Base-by-base conservation (phyloP, 495 filamentous ascomycete genomes). In the Penicillium waksmanii region DNA sequence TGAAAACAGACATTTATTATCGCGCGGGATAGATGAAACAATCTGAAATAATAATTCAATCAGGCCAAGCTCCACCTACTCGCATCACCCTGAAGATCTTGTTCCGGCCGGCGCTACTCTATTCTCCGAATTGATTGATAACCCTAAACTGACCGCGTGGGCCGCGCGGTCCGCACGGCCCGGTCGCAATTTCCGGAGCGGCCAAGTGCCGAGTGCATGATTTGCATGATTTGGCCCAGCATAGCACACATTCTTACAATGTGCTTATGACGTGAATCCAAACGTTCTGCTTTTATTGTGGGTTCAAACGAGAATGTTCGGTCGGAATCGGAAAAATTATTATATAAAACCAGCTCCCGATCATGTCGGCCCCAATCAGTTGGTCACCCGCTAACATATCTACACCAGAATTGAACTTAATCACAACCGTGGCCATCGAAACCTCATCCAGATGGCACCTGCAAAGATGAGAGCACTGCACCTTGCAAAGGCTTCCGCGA, bases 381-480 rank as follows among this genome's bases (percentile, higher is more conserved):
- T 31, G 27, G 8, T 8, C 27, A 9, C 8, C 27, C n/a, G n/a
- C n/a, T 31, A 31, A 9, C 27, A 31, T 31, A 3, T 31, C 27
- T 31, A 6, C 27, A 31, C 6, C 27, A 31, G 27, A 31, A 3
- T 2, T 23, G 23, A 23, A 31, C 8, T 31, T 31, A 31, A 31
- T 31, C 27, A 31, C 5, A 31, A 31, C 3, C 27, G 8, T 5
- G 27, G 5, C 27, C 27, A 31, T 31, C 8, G 27, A n/a, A 38
- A 52, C 31, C 17, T 44, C 42, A 44, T 44, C 42, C 7, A 44
- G 42, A 44, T 44, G n/a, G n/a, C 5, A 19, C 4, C 42, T 19
- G 17, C 42, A 19, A 58, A 49, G 4, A 66, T 66, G 64, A 61
- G 53, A 58, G 60, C 60, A 2, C 51, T 66, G n/a, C 60, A 61